Percentiles rank a stretch among this genome's conserved stretches.
Evolutionary conservation across 1,139 yeast genomes (phyloP).

Genomic region (Lodderomyces parapsilosis): DNA sequence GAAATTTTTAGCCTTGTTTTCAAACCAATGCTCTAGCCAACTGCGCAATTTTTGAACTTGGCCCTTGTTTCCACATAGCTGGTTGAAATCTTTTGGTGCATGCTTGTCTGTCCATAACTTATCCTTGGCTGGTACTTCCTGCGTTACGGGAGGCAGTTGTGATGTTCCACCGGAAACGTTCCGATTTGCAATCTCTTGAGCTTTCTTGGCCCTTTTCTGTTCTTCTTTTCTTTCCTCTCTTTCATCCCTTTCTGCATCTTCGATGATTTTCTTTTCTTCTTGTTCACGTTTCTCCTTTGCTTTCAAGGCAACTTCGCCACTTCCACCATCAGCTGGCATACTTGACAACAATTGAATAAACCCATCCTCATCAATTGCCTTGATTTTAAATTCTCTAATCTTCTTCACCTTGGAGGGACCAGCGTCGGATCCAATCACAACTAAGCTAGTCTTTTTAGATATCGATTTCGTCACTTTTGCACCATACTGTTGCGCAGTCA

Average conservation of each 20-base stretch:
- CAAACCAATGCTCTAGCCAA: conserved; percentile 84
- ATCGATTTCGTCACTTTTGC: conserved; percentile 92
- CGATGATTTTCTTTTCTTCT: conserved; percentile 60
- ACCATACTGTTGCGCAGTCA: conserved; percentile 80
- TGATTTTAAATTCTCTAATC: conserved; percentile 68
- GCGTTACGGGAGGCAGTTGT: conserved; percentile 28
- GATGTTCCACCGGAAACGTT: neutral
- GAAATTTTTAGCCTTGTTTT: conserved; percentile 54
- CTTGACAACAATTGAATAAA: conserved; percentile 67
- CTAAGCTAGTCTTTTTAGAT: conserved; percentile 81
- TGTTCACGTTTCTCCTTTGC: conserved; percentile 68
- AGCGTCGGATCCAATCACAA: conserved; percentile 92
- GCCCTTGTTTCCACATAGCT: conserved; percentile 89
- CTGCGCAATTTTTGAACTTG: conserved; percentile 60
- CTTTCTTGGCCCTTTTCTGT: conserved; percentile 4
- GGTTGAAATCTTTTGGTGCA: conserved; percentile 75
- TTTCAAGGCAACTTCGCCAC: conserved; percentile 69
- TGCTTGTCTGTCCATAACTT: conserved; percentile 90
- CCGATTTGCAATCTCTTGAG: neutral
- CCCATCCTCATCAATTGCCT: conserved; percentile 86
- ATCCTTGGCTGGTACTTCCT: conserved; percentile 44
- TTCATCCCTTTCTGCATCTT: conserved; percentile 34
- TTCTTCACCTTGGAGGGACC: conserved; percentile 93
- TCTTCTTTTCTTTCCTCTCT: conserved; percentile 19
- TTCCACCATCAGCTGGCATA: conserved; percentile 95